These are phyloP conservation scores for Grigorovia jiainica DNA, from an alignment of 805 yeast genomes.

Conservation along the genomic window DNA sequence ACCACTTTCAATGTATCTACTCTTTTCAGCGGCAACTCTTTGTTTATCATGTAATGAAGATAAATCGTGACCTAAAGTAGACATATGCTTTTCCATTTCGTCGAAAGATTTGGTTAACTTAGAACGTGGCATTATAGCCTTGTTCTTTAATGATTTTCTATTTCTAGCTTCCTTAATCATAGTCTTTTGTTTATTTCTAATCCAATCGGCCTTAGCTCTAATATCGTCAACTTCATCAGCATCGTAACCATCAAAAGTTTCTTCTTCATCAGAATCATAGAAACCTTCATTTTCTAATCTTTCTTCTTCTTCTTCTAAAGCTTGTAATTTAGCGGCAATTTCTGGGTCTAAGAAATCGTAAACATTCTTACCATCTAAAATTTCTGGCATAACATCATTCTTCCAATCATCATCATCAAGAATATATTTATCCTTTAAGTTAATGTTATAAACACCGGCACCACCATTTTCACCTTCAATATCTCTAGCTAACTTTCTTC, in stretches of 20 bases:
- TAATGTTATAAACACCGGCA: constrained; percentile 94
- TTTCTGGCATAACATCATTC: constrained; percentile 93
- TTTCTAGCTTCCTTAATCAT: constrained; percentile 84
- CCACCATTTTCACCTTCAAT: constrained; percentile 94
- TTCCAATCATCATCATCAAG: constrained; percentile 97
- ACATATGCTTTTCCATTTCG: constrained; percentile 85
- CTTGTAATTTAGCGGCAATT: constrained; percentile 85
- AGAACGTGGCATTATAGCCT: constrained; percentile 84
- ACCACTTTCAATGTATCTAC: constrained; percentile 47
- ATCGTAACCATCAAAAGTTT: constrained; percentile 61
- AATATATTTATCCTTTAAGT: constrained; percentile 83
- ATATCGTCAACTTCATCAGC: constrained; percentile 61
- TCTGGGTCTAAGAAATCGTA: constrained; percentile 97
- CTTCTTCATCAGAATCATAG: constrained; percentile 74
- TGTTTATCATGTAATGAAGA: constrained; percentile 49
- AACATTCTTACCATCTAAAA: constrained; percentile 90
- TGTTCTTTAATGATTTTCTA: constrained; percentile 79
- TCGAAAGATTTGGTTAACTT: constrained; percentile 64
- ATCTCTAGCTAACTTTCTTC: constrained; percentile 76
- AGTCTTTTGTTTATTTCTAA: constrained; percentile 87
- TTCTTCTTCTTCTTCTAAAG: constrained; percentile 96
- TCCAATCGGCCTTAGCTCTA: constrained; percentile 86
- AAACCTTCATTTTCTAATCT: constrained; percentile 88
- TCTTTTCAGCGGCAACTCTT: constrained; percentile 29
- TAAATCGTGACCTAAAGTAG: constrained; percentile 82